Conservation (phyloP, 2,329 filamentous ascomycete species). For the Paraconiothyrium brasiliense region DNA sequence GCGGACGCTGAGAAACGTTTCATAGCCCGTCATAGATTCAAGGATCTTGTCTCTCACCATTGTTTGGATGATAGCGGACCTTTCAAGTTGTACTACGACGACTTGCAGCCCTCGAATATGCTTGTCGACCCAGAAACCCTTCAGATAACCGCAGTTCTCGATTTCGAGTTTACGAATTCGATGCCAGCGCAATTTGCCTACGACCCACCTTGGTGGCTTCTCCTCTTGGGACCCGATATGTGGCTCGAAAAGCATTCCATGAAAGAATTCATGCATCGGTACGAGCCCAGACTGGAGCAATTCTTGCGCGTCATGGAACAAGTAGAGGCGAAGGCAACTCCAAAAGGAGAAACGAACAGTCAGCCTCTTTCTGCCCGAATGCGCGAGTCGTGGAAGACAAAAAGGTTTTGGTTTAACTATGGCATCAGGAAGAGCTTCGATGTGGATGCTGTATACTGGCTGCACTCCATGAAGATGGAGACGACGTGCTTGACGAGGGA, state of each 20-base stretch:
- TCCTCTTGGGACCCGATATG: constrained; percentile 40
- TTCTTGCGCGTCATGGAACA: constrained; percentile 49
- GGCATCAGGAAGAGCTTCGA: constrained; percentile 51
- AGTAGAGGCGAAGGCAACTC: constrained; percentile 29
- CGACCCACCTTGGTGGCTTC: constrained; percentile 54
- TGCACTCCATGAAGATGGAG: constrained; percentile 20
- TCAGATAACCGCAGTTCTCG: constrained; percentile 50
- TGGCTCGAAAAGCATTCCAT: constrained; percentile 32
- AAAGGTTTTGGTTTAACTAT: constrained; percentile 52
- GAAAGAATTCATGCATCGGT: constrained; percentile 36
- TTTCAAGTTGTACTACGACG: constrained; percentile 54
- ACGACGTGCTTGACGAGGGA: constrained; percentile 20
- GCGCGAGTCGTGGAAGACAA: constrained; percentile 48
- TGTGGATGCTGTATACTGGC: constrained; percentile 46
- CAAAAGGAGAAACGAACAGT: constrained; percentile 22
- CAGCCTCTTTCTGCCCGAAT: constrained; percentile 39
- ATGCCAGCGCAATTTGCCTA: constrained; percentile 53
- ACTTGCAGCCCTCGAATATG: constrained; percentile 53
- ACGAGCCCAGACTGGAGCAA: constrained; percentile 48
- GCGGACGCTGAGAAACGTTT: constrained; percentile 37
- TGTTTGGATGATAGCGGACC: constrained; percentile 21
- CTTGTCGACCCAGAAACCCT: constrained; percentile 50
- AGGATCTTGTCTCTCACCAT: constrained; percentile 24
- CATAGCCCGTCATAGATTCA: constrained; percentile 30
- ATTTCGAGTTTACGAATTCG: constrained; percentile 55